Percentiles rank a stretch among this genome's conserved stretches.
Evolutionary conservation across 2,329 filamentous ascomycete species (phyloP).

Genomic region (Tolypocladium guangdongense): DNA sequence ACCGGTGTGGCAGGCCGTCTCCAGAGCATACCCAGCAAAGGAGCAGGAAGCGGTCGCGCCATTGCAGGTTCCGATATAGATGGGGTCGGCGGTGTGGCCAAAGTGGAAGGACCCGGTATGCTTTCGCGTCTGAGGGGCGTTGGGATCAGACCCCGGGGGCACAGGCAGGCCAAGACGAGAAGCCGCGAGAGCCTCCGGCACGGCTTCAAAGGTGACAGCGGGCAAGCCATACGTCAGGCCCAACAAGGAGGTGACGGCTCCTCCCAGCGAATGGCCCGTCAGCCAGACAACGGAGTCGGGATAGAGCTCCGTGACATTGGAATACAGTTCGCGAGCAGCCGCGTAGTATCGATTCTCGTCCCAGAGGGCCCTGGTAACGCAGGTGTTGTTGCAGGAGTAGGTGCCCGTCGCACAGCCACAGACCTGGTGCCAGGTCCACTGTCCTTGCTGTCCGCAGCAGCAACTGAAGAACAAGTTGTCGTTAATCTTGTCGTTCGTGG

Average conservation of each 20-base stretch:
- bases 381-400: conserved; percentile 88
- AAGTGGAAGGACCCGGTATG: conserved; percentile 80
- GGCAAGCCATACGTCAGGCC: conserved; percentile 86
- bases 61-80: conserved; percentile 91
- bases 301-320: conserved; percentile 84
- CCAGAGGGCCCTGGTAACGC: conserved; percentile 61
- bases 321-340: conserved; percentile 78
- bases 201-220: conserved; percentile 85
- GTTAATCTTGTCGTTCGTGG: conserved; percentile 94
- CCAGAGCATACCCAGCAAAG: conserved; percentile 85
- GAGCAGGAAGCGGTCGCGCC: conserved; percentile 82
- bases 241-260: conserved; percentile 77
- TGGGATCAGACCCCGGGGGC: conserved; percentile 66
- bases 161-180: conserved; percentile 73
- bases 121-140: conserved; percentile 57
- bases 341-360: conserved; percentile 88
- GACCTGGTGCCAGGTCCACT: conserved; percentile 81
- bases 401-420: conserved; percentile 85
- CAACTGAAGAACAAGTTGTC: conserved; percentile 98
- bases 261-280: conserved; percentile 84
- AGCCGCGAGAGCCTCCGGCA: conserved; percentile 81
- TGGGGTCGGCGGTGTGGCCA: conserved; percentile 89
- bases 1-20: conserved; percentile 85
- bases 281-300: conserved; percentile 80
- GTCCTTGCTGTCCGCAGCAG: conserved; percentile 89